phyloP scores from a whole-genome alignment of 768 basidiomycete species.

The Lactarius quietus region DNA sequence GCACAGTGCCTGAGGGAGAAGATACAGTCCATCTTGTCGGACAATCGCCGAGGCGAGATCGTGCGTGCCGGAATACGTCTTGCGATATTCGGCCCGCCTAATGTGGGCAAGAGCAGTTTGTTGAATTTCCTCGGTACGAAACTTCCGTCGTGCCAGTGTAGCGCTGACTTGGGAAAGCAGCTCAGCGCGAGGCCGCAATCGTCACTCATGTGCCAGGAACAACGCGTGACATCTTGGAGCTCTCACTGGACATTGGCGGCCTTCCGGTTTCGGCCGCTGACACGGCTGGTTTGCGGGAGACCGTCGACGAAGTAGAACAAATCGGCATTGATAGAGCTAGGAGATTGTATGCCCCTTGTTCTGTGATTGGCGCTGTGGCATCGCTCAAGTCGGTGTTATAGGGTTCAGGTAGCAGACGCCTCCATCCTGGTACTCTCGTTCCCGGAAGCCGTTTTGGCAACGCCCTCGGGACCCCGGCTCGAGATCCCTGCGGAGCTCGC shows the following conservation, averaged over 20 bases:
- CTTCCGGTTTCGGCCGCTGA: constrained; percentile 78
- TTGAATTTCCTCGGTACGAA: constrained; percentile 73
- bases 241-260: constrained; percentile 86
- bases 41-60: constrained; percentile 78
- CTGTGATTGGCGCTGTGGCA: neutral
- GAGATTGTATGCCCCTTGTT: constrained; percentile 49
- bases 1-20: constrained; percentile 46
- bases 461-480: constrained; percentile 22
- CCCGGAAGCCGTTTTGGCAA: constrained; percentile 38
- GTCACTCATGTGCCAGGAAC: constrained; percentile 87
- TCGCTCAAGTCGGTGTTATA: constrained; percentile 31
- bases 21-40: constrained; percentile 58
- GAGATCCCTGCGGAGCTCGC: constrained; percentile 46
- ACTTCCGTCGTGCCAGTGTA: neutral
- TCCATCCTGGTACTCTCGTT: constrained; percentile 81
- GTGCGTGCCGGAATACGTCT: constrained; percentile 77
- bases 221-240: constrained; percentile 81
- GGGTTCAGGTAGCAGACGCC: constrained; percentile 64
- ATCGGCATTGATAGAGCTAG: constrained; percentile 79
- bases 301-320: constrained; percentile 67
- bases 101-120: constrained; percentile 90
- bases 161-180: constrained; percentile 37
- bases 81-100: constrained; percentile 89
- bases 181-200: constrained; percentile 84
- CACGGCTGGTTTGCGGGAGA: constrained; percentile 77